These are phyloP conservation scores for Eucommia ulmoides DNA, from an alignment of 257 asterid species.

Conservation along the genomic window DNA sequence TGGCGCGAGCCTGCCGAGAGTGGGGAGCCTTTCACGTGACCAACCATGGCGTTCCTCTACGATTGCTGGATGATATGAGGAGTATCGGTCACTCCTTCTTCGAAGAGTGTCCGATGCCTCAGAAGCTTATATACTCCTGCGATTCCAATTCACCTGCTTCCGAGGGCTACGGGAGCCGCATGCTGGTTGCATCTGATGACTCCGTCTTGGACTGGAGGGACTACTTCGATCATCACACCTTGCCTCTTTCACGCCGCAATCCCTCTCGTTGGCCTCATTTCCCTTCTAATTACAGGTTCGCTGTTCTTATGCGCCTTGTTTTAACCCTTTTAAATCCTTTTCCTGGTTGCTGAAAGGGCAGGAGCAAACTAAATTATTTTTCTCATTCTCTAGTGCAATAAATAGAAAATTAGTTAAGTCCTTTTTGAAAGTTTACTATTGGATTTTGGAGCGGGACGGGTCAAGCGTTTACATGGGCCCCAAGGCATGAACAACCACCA, in stretches of 20 bases:
- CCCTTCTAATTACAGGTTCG: conserved; percentile 55
- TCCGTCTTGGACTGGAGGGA: conserved; percentile 94
- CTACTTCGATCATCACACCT: conserved; percentile 74
- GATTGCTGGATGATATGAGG: conserved; percentile 46
- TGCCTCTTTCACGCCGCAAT: conserved; percentile 63
- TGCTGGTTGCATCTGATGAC: conserved; percentile 60
- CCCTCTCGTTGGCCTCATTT: conserved; percentile 70
- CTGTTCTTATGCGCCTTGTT: too few relatives aligned
- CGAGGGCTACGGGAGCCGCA: conserved; percentile 86
- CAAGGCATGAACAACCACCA: too few relatives aligned
- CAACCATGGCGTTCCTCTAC: conserved; percentile 49
- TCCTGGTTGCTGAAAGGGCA: too few relatives aligned
- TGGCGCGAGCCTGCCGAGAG: conserved; percentile 49
- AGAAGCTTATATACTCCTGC: conserved; percentile 52
- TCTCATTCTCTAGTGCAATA: too few relatives aligned
- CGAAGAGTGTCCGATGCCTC: conserved; percentile 42
- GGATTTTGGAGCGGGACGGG: too few relatives aligned
- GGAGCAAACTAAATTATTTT: too few relatives aligned
- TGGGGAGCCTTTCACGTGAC: conserved; percentile 92
- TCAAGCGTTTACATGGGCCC: too few relatives aligned
- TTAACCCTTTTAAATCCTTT: too few relatives aligned
- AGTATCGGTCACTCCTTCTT: conserved; percentile 47
- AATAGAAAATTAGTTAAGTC: too few relatives aligned
- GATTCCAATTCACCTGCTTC: conserved; percentile 65
- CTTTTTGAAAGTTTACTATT: too few relatives aligned